Evolutionary conservation across 2,329 filamentous ascomycete genomes (phyloP), one percentile per base, ranked within the genome.

Genomic region (Huntiella bhutanensis): DNA sequence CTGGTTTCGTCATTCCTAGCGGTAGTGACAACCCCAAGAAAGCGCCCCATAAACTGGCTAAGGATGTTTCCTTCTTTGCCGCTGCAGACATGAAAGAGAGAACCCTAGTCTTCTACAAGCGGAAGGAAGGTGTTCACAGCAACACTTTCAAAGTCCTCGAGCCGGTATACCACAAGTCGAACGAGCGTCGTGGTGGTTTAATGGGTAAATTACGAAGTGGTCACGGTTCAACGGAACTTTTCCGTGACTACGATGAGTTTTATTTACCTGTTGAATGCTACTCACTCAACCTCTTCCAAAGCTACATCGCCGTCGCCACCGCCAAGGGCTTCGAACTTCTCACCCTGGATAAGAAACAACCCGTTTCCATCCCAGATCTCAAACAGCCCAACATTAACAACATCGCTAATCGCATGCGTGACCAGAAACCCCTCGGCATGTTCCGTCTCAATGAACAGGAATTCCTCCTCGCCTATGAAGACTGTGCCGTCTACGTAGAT

Each of bases 81-180:
- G 91, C 86, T 1, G 91, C 88, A 7, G 77, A 82, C 50, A 95
- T 98, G 87, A 98, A 98, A 67, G 91, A 98, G 51, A 77, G 91
- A 5, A 87, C 82, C 53, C 68, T 98, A 5, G 77, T 98, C 22
- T 88, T 98, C 60, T 98, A 96, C 71, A 96, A 96, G 65, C 92
- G 92, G 59, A 83, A 85, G 51, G 91, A 96, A 59, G 81, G 81
- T 22, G 70, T 95, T 51, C 84, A 87, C 55, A 95, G 85, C 17
- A 93, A 82, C 0, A 96, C 98, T 71, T 92, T 94, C 71, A 96
- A 87, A 64, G 86, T 98, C 10, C 75, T 98, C 6, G 91, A 98
- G 59, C 91, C 91, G 1, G 85, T 98, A 19, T 82, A 91, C 57
- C 87, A 95, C 54, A 95, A 94, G 58, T 82, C 86, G 1, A 79